These are phyloP conservation scores for Agroathelia rolfsii DNA, from an alignment of 1,284 basidiomycete species.

Conservation along the genomic window DNA sequence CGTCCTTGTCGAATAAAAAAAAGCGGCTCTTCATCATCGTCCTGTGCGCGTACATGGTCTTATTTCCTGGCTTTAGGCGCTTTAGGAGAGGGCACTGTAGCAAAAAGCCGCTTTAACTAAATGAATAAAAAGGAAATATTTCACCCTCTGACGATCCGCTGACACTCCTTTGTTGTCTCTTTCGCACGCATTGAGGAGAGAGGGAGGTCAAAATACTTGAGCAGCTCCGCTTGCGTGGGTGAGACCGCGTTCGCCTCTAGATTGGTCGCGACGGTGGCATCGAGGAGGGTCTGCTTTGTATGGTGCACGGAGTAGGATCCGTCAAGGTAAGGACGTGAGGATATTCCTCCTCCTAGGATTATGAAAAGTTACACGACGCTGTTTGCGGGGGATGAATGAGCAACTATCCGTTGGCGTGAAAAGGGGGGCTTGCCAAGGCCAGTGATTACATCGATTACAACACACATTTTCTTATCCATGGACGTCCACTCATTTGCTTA, in stretches of 20 bases:
- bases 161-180: conserved; percentile 50
- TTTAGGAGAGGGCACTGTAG: conserved; percentile 56
- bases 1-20: conserved; percentile 49
- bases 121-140: conserved; percentile 13
- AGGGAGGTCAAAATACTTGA: conserved; percentile 79
- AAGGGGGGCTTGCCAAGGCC: too few species aligned
- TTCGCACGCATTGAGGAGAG: conserved; percentile 52
- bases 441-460: too few species aligned
- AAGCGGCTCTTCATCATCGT: conserved; percentile 50
- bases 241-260: conserved; percentile 67
- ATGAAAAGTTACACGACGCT: too few species aligned
- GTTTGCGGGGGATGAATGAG: too few species aligned
- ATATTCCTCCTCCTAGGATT: too few species aligned
- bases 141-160: conserved; percentile 62
- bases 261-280: conserved; percentile 71
- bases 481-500: too few species aligned
- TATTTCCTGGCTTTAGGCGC: conserved; percentile 41
- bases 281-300: conserved; percentile 86
- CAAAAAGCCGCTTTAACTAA: conserved; percentile 3
- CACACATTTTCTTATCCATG: too few species aligned
- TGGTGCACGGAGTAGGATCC: conserved; percentile 83
- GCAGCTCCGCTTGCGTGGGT: conserved; percentile 76
- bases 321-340: too few species aligned
- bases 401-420: too few species aligned
- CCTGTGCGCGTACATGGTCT: conserved; percentile 46